Conservation (phyloP, 2,329 filamentous ascomycete species). For the Nothomitra cinnamomea region DNA sequence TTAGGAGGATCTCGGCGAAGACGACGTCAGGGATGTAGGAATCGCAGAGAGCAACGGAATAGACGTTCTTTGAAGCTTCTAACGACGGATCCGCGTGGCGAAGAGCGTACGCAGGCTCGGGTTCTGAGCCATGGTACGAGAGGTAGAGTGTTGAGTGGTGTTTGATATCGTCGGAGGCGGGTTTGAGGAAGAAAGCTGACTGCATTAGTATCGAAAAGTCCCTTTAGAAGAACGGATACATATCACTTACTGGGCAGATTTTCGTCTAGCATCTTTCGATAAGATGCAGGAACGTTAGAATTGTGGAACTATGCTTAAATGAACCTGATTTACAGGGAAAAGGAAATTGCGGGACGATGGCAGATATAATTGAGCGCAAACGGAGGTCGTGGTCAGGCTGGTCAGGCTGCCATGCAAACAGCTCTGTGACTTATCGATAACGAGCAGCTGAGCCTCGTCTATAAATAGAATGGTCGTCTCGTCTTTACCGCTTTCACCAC, state of each 20-base stretch:
- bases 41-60: constrained; percentile 73
- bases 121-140: constrained; percentile 63
- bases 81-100: constrained; percentile 57
- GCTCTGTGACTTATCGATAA: background rate
- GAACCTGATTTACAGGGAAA: background rate
- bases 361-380: too few relatives aligned
- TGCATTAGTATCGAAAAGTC: background rate
- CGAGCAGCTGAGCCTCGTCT: background rate
- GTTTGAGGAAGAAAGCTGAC: constrained; percentile 41
- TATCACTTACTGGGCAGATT: constrained; percentile 55
- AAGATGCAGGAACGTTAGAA: background rate
- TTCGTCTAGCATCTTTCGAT: constrained; percentile 61
- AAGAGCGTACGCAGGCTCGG: constrained; percentile 62
- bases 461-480: background rate
- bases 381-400: too few relatives aligned
- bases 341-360: background rate
- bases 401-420: too few relatives aligned
- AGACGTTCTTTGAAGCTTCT: constrained; percentile 59
- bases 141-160: constrained; percentile 37
- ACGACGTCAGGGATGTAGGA: constrained; percentile 64
- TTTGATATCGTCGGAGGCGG: constrained; percentile 29
- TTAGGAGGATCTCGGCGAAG: constrained; percentile 71
- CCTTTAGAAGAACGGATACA: background rate
- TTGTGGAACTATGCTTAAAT: background rate
- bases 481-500: too few relatives aligned